Base-by-base conservation (phyloP, 305 asterid species). In the Fraxinus nigra region DNA sequence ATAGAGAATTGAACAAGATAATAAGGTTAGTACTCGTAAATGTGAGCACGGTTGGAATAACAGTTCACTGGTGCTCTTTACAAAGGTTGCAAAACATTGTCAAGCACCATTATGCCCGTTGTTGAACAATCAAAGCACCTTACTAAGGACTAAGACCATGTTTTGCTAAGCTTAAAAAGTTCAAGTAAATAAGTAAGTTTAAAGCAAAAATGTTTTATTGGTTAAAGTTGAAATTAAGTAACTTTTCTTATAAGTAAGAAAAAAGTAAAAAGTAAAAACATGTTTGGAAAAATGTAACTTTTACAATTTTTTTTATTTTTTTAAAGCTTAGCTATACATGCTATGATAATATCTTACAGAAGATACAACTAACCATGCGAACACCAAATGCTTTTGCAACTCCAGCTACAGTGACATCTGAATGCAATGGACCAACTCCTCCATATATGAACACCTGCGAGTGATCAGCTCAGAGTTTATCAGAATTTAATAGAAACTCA, bases 371-470 rank as follows among this genome's bases (percentile, higher is more conserved):
- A 82, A 92, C 98, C 92, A 78, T 81, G 26, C 95, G 92, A 43
- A 91, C 97, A 82, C 94, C 94, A 85, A 92, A 94, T 80, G 98
- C 99, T 90, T 95, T 94, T 76, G 97, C 97, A 77, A 92, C 93
- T 72, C 99, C 98, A 76, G 97, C 94, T 76, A 93, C 82, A 18
- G 97, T 90, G 82, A 91, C 92, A 85, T 95, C 99, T 8, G 97
- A 93, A 78, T 86, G 97, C 85, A 93, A 87, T 56, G 97, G 97
- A 78, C 98, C 98, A 69, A 95, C 90, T 56, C 98, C 99, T 81
- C 99, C 98, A 79, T 92, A 91, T 77, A 95, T 87, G 89, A 95
- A 92, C 82, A 95, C 97, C 99, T 95, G 89, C 79, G 5, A 89
- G 46, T 18, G 37, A 81, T 70, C 59, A 82, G 63, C 38, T 59